Conservation (phyloP, 768 basidiomycete genomes). For the Tephrocybe sp. region DNA sequence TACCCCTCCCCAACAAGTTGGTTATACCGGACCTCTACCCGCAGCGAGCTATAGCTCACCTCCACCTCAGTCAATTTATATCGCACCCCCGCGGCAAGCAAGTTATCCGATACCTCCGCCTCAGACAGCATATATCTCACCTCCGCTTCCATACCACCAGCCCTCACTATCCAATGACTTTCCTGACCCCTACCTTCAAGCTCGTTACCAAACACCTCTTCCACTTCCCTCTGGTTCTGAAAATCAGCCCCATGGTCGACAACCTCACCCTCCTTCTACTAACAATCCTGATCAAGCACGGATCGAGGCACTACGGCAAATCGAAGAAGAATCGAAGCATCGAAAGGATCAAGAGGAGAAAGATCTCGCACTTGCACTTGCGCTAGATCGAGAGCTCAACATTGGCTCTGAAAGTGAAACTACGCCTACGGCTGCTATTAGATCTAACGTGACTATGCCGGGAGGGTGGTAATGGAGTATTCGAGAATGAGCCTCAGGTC, state of each 20-base stretch:
- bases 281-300: conserved; percentile 34
- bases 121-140: conserved; percentile 5
- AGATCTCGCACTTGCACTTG: conserved; percentile 50
- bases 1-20: no score
- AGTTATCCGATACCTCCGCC: neutral
- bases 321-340: conserved; percentile 38
- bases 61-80: neutral
- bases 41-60: neutral
- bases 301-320: conserved; percentile 31
- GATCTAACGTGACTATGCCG: conserved; percentile 16
- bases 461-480: conserved; percentile 3
- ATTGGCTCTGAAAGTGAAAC: conserved; percentile 15
- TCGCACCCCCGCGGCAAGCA: neutral
- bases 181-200: conserved; percentile 43
- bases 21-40: no score
- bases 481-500: no score
- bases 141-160: conserved; percentile 18
- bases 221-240: conserved; percentile 47
- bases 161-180: conserved; percentile 20
- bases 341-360: conserved; percentile 40
- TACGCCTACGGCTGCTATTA: neutral
- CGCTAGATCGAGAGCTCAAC: conserved; percentile 58
- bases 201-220: conserved; percentile 54
- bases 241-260: conserved; percentile 7
- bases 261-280: conserved; percentile 27